These are phyloP conservation scores for Blastocystis hominis DNA, from an alignment of 352 stramenopile genomes.

Conservation along the genomic window DNA sequence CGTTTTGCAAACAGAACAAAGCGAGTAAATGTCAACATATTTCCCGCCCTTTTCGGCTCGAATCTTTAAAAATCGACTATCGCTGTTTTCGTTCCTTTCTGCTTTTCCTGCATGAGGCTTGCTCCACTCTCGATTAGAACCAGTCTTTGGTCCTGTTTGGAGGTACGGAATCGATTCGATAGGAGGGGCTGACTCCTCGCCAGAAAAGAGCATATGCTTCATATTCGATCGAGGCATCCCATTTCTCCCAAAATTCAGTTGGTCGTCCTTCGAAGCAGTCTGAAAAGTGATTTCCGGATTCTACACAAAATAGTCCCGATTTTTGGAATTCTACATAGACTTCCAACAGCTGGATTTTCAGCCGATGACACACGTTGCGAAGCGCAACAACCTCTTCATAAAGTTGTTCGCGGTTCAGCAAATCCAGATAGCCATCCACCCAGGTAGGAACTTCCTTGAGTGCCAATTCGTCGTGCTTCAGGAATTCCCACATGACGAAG, in stretches of 20 bases:
- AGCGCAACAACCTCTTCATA: conserved; percentile 10
- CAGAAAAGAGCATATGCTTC: background rate
- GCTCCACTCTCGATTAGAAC: background rate
- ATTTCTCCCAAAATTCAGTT: background rate
- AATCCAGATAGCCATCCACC: background rate
- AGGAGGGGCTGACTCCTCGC: background rate
- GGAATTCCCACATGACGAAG: conserved; percentile 24
- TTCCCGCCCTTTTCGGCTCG: background rate
- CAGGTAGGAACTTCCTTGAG: background rate
- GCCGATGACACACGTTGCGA: background rate
- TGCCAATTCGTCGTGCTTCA: background rate
- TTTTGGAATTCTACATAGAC: background rate
- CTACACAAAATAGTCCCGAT: background rate
- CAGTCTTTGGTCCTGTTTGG: background rate
- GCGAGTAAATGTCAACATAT: background rate
- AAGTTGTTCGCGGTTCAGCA: background rate
- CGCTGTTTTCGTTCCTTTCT: background rate
- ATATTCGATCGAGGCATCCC: background rate
- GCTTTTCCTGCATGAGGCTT: background rate
- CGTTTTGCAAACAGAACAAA: conserved; percentile 13
- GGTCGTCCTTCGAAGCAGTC: background rate
- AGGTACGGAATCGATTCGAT: background rate
- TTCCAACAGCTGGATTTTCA: background rate
- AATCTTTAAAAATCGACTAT: background rate
- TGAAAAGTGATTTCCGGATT: conserved; percentile 40